Base-by-base conservation (phyloP, 1,284 basidiomycete species). In the Marasmius tenuissimus region DNA sequence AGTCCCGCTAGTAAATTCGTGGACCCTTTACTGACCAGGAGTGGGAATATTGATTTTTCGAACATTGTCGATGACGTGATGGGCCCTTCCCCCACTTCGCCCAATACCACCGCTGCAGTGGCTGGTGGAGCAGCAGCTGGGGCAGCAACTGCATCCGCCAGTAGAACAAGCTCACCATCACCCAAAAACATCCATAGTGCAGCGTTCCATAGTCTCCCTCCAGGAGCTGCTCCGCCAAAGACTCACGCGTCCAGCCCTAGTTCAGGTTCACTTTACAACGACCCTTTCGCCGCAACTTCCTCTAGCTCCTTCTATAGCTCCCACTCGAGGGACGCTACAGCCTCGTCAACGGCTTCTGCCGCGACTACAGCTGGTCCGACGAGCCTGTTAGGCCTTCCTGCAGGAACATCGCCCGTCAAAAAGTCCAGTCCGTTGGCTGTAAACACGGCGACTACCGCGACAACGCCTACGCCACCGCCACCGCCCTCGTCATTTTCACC, bases 1-100 rank as follows among this genome's bases (percentile, higher is more conserved):
- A 67, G 68, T 27, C 75, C 79, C 42, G 69, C 64, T 35, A 75
- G 70, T 35, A 70, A 70, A 1, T 73, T 85, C 59, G 74, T 80
- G 57, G 84, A 85, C 65, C 81, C 82, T 1, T 70, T 83, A 59
- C 65, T 77, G 22, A 65, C 69, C 0, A 57, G 48, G n/a, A 61
- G 48, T n/a, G 67, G 68, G 9, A 65, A 74, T 4, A 72, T 76
- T 45, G 76, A 83, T 57, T 71, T 85, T 2, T 59, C 68, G 8
- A 69, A 70, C 6, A 84, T 85, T 63, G 76, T 85, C 11, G 79
- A 83, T 58, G 77, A 82, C 57, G 77, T 85, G 4, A 85, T 85
- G 84, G 84, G 84, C 4, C 75, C 77, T 38, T 47, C 45, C 33
- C 48, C 54, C 56, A 38, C 47, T 34, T 14, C 45, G 22, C 58